Conservation (phyloP, 495 filamentous ascomycete genomes). For the Aspergillus biplanus region DNA sequence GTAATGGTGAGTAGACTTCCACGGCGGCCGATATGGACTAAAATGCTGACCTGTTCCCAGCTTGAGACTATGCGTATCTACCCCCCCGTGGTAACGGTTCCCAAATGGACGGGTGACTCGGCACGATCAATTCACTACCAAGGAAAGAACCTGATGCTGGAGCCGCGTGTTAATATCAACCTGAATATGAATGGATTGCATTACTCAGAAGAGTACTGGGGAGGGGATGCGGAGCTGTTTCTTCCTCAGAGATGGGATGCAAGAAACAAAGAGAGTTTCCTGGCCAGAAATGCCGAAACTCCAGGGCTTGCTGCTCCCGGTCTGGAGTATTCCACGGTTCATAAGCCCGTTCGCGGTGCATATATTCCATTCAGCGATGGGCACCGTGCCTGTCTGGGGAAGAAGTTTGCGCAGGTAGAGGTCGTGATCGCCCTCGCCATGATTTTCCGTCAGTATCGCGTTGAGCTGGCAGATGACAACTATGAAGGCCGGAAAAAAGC, state of each 20-base stretch:
- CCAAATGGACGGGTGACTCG: constrained; percentile 37
- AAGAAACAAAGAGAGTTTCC: constrained; percentile 24
- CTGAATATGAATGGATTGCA: constrained; percentile 43
- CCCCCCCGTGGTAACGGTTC: constrained; percentile 38
- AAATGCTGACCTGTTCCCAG: constrained; percentile 18
- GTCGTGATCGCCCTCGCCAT: constrained; percentile 67
- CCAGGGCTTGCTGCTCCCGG: constrained; percentile 23
- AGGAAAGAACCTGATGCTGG: constrained; percentile 33
- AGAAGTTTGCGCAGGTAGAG: constrained; percentile 76
- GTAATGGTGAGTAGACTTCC: constrained; percentile 35
- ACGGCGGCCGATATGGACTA: background rate
- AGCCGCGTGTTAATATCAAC: constrained; percentile 37
- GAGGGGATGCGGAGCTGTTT: constrained; percentile 34
- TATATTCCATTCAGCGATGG: constrained; percentile 79
- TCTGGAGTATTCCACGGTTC: constrained; percentile 38
- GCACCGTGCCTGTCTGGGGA: constrained; percentile 69
- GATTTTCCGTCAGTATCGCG: constrained; percentile 64
- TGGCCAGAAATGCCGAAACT: constrained; percentile 20
- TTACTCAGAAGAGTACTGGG: constrained; percentile 50
- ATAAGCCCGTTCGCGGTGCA: constrained; percentile 64
- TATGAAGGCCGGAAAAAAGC: constrained; percentile 45
- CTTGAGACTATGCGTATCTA: constrained; percentile 49
- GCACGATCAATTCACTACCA: constrained; percentile 24
- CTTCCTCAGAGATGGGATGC: constrained; percentile 36
- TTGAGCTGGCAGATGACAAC: constrained; percentile 67